These are phyloP conservation scores for Lactifluus echinatus DNA, from an alignment of 768 basidiomycete genomes.

Conservation along the genomic window DNA sequence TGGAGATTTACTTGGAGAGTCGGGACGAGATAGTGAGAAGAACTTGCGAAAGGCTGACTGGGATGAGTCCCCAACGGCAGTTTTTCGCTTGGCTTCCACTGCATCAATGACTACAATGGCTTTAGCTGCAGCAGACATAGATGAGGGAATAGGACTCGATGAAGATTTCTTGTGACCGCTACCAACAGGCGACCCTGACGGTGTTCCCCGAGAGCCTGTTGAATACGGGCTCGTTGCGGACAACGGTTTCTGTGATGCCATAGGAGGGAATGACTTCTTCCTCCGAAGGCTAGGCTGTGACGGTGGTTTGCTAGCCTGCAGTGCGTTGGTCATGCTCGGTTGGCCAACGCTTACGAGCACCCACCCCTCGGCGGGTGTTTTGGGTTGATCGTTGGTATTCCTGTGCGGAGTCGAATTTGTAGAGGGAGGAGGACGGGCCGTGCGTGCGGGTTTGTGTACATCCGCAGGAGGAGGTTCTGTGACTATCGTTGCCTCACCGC, in stretches of 20 bases:
- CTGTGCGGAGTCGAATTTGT: background rate
- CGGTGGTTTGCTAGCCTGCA: background rate
- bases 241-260: background rate
- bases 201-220: background rate
- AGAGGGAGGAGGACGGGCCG: background rate
- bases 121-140: slow-evolving; percentile 46
- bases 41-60: slow-evolving; percentile 23
- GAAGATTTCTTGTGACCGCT: slow-evolving; percentile 17
- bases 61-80: slow-evolving; percentile 21
- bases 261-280: slow-evolving; percentile 12
- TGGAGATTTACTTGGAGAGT: slow-evolving; percentile 9
- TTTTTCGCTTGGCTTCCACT: slow-evolving; percentile 39
- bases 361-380: slow-evolving; percentile 47
- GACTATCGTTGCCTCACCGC: slow-evolving; percentile 57
- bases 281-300: background rate
- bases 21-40: slow-evolving; percentile 20
- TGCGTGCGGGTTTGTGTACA: background rate
- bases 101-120: slow-evolving; percentile 55
- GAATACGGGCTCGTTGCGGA: slow-evolving; percentile 1
- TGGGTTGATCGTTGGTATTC: slow-evolving; percentile 2
- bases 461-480: slow-evolving; percentile 34
- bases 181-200: slow-evolving; percentile 9
- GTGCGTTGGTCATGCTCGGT: slow-evolving; percentile 21
- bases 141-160: slow-evolving; percentile 40
- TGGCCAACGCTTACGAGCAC: slow-evolving; percentile 54